Evolutionary conservation across 1,284 basidiomycete genomes (phyloP).

Genomic region (Melampsora americana): DNA sequence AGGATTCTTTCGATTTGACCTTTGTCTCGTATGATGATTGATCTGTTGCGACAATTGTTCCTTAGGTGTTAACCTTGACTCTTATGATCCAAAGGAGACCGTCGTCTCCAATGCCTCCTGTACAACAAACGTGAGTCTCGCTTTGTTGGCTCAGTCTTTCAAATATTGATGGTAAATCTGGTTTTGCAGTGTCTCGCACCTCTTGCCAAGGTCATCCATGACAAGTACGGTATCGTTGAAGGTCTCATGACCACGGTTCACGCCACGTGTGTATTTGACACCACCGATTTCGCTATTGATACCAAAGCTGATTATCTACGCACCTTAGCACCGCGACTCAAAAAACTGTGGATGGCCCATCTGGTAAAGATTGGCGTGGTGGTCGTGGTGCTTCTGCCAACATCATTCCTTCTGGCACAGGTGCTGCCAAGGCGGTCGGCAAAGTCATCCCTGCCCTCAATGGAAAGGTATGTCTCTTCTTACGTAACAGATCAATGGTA

Average conservation of each 20-base stretch:
- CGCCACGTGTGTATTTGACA: slow-evolving; percentile 56
- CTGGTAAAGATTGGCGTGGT: slow-evolving; percentile 76
- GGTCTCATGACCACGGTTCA: slow-evolving; percentile 99
- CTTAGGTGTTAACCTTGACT: slow-evolving; percentile 90
- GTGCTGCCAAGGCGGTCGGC: slow-evolving; percentile 98
- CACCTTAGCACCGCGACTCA: slow-evolving; percentile 87
- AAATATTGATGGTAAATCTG: background rate
- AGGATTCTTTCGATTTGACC: background rate
- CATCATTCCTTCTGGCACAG: slow-evolving; percentile 99
- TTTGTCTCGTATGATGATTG: slow-evolving; percentile 62
- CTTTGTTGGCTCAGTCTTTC: background rate
- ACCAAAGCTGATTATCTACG: background rate
- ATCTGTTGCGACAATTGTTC: background rate
- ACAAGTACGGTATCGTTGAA: slow-evolving; percentile 91
- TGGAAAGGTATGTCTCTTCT: slow-evolving; percentile 75
- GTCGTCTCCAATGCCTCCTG: slow-evolving; percentile 97
- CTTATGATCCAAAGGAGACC: slow-evolving; percentile 84
- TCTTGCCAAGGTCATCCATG: slow-evolving; percentile 95
- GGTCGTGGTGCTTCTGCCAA: slow-evolving; percentile 95
- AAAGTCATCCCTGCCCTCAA: slow-evolving; percentile 97
- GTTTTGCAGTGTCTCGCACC: slow-evolving; percentile 73
- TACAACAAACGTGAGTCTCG: slow-evolving; percentile 74
- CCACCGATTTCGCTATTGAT: too few relatives aligned
- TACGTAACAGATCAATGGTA: background rate
- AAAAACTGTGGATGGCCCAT: slow-evolving; percentile 98